Evolutionary conservation across 176 grass and related monocot species (phyloP), one percentile per base, ranked within the genome.

Genomic region (Musa itinerans): DNA sequence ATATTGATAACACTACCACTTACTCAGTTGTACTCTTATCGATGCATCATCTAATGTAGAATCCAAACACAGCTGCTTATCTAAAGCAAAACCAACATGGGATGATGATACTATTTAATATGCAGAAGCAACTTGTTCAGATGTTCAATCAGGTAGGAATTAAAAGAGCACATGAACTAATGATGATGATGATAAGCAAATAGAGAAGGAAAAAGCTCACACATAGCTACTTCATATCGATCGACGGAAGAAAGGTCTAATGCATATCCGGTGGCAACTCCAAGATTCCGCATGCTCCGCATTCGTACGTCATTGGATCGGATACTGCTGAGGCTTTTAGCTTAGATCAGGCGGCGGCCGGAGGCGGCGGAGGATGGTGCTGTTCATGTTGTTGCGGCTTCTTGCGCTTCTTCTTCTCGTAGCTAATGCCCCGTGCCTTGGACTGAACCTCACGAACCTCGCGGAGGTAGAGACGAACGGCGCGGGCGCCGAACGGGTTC

Each of bases 361-460:
- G 68, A 0, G 68, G 68, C 19, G 68, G 68, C 10, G 68, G 68
- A 19, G 34, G 68, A 24, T 48, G 14, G 15, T 51, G 34, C 6
- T 25, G 68, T 1, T 50, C 15, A 9, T 50, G 43, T 2, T 14
- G 68, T 14, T 43, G 34, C 9, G 68, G 68, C 26, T 71, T 71
- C 68, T 71, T 71, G 68, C 68, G 68, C 34, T 71, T 71, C 43
- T 71, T 71, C 68, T 71, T 71, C 34, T 71, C 68, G 49, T 71
- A 71, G 48, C 43, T 71, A 19, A 71, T 71, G 68, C 68, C 68
- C 1, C 68, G 68, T 4, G 68, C 68, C 29, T 71, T 71, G 15
- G 68, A 48, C 68, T 71, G 68, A 25, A 68, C 29, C 13, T 68
- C 65, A 11, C 65, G 65, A 25, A 68, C 65, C 65, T 68, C 65